Percentiles rank a stretch among this genome's conserved stretches.
Conservation (phyloP, 805 yeast species). For the Zygotorulaspora sp. region DNA sequence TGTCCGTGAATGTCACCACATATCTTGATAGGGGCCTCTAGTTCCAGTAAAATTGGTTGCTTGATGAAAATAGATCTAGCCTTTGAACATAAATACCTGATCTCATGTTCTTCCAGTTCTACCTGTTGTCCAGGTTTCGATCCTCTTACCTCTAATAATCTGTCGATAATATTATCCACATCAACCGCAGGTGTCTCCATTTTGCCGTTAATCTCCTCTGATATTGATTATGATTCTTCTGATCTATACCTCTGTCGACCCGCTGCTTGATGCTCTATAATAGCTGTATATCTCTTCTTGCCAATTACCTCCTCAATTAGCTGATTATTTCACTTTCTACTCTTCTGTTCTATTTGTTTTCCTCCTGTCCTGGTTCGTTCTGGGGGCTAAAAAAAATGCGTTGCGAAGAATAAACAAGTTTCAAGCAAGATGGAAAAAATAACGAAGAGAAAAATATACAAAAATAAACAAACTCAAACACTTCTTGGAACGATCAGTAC, state of each 20-base stretch:
- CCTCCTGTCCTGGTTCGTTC: slow-evolving; percentile 3
- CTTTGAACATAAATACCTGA: slow-evolving; percentile 90
- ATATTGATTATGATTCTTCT: not conserved
- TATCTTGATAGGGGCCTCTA: slow-evolving; percentile 95
- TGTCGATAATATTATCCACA: slow-evolving; percentile 93
- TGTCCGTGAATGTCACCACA: slow-evolving; percentile 99
- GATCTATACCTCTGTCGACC: too few species aligned
- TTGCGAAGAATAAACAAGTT: slow-evolving; percentile 2
- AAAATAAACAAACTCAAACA: not conserved
- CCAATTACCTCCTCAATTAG: not conserved
- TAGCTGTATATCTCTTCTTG: not conserved
- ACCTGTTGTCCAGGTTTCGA: slow-evolving; percentile 98
- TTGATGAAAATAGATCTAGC: slow-evolving; percentile 97
- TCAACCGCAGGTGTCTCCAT: slow-evolving; percentile 74
- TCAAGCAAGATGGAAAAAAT: slow-evolving; percentile 3
- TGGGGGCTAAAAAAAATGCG: slow-evolving; percentile 3
- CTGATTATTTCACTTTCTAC: not conserved
- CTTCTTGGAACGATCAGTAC: too few species aligned
- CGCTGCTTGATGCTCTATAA: not conserved
- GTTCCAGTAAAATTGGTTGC: slow-evolving; percentile 91
- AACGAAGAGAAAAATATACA: not conserved
- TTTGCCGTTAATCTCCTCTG: slow-evolving; percentile 4
- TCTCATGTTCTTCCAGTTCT: slow-evolving; percentile 87
- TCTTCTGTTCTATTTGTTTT: not conserved
- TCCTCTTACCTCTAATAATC: slow-evolving; percentile 95